Evolutionary conservation across 768 basidiomycete species (phyloP).

Genomic region (Naematelia encephala): DNA sequence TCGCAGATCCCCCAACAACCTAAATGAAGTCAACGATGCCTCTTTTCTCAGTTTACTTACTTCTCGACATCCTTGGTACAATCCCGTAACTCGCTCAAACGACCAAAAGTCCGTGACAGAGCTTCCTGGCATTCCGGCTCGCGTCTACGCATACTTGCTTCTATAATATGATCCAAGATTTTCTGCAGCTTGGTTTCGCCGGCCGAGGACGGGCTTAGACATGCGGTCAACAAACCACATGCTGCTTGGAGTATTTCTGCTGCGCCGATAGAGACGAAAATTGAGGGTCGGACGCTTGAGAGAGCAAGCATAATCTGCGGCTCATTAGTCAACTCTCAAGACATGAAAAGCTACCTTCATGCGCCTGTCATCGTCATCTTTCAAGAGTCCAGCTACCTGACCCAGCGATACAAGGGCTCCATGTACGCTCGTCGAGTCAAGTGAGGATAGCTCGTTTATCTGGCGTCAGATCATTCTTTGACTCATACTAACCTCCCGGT

Average conservation of each 20-base stretch:
- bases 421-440: constrained; percentile 72
- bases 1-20: constrained; percentile 34
- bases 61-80: constrained; percentile 64
- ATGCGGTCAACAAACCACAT: constrained; percentile 65
- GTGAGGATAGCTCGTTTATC: constrained; percentile 56
- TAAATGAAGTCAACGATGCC: background rate
- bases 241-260: constrained; percentile 69
- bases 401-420: constrained; percentile 72
- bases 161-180: constrained; percentile 55
- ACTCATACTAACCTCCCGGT: constrained; percentile 32
- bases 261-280: constrained; percentile 64
- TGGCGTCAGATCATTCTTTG: constrained; percentile 1
- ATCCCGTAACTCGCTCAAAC: constrained; percentile 67
- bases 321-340: background rate
- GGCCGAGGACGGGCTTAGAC: constrained; percentile 60
- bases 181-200: constrained; percentile 38
- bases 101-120: constrained; percentile 66
- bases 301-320: constrained; percentile 67
- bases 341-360: constrained; percentile 54
- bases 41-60: constrained; percentile 58
- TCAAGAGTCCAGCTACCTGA: constrained; percentile 61
- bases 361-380: constrained; percentile 51
- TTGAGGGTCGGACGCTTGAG: constrained; percentile 58
- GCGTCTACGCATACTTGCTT: constrained; percentile 69
- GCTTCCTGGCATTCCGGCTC: constrained; percentile 67